Conservation (phyloP, 495 filamentous ascomycete species). For the Aspergillus bridgeri region DNA sequence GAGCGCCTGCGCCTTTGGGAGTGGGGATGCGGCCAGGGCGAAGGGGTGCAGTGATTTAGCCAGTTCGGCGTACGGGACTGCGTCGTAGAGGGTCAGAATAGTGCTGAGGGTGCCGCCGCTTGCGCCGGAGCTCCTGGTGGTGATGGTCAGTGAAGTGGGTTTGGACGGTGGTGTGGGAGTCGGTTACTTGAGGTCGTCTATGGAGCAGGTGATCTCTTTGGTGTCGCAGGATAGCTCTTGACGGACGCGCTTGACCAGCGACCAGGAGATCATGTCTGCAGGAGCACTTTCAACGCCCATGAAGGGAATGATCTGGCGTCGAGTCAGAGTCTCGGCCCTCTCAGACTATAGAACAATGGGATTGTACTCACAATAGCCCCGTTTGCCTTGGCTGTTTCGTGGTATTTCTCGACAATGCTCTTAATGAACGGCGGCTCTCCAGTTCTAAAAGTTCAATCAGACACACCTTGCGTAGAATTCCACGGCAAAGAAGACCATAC, state of each 20-base stretch:
- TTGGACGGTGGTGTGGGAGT: background rate
- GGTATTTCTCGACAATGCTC: conserved; percentile 77
- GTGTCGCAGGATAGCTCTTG: conserved; percentile 54
- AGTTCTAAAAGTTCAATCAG: conserved; percentile 46
- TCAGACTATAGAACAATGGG: background rate
- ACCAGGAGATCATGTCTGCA: conserved; percentile 73
- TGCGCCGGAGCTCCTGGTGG: conserved; percentile 43
- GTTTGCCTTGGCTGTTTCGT: conserved; percentile 65
- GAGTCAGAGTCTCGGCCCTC: conserved; percentile 20
- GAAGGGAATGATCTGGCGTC: conserved; percentile 71
- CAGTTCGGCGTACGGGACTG: conserved; percentile 56
- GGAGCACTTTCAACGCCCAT: conserved; percentile 84
- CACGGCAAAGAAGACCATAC: conserved; percentile 22
- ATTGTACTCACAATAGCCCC: conserved; percentile 61
- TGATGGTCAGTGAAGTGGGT: conserved; percentile 7
- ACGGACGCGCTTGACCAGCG: conserved; percentile 61
- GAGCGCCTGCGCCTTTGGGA: conserved; percentile 33
- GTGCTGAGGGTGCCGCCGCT: conserved; percentile 76
- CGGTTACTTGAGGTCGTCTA: conserved; percentile 60
- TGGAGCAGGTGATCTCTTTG: conserved; percentile 54
- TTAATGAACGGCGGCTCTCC: conserved; percentile 82
- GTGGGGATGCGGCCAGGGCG: conserved; percentile 59
- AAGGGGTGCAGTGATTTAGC: conserved; percentile 56
- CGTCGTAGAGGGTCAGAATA: conserved; percentile 59
- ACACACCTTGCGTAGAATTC: background rate